Conservation (phyloP, 2,329 filamentous ascomycete genomes). For the Diaporthe eres region DNA sequence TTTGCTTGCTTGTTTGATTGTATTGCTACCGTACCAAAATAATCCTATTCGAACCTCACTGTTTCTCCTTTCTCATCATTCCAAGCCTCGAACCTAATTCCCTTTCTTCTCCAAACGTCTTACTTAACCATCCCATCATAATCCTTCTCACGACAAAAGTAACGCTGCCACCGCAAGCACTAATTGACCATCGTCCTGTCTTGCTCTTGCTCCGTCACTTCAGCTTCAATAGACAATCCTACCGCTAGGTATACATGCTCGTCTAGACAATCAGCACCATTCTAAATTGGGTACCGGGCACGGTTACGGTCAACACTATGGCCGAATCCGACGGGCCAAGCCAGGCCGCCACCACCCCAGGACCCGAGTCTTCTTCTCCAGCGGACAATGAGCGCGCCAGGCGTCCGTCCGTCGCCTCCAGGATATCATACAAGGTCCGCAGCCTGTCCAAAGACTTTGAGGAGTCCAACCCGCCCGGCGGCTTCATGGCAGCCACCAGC, state of each 20-base stretch:
- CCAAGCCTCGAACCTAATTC: constrained; percentile 1
- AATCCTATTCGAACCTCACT: not conserved
- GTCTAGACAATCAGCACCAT: constrained; percentile 6
- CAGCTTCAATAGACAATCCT: not conserved
- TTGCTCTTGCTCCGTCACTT: not conserved
- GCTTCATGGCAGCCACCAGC: constrained; percentile 63
- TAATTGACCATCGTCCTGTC: not conserved
- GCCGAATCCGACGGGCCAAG: constrained; percentile 34
- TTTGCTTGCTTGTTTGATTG: constrained; percentile 17
- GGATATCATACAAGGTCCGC: constrained; percentile 39
- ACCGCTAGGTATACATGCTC: not conserved
- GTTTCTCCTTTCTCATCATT: constrained; percentile 5
- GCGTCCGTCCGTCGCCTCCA: constrained; percentile 42
- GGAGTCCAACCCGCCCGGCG: constrained; percentile 61
- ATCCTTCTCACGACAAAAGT: not conserved
- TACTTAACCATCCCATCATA: not conserved
- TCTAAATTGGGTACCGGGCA: not conserved
- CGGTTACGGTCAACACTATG: constrained; percentile 34
- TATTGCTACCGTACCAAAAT: constrained; percentile 7
- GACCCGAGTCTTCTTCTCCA: constrained; percentile 2
- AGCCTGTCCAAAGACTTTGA: constrained; percentile 54
- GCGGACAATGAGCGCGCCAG: constrained; percentile 35
- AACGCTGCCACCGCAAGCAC: not conserved
- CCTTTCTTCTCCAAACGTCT: not conserved
- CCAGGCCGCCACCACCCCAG: constrained; percentile 31